Percentiles rank a stretch among this genome's conserved stretches.
Evolutionary conservation across 495 filamentous ascomycete genomes (phyloP).

Genomic region (Neurospora hispaniola): DNA sequence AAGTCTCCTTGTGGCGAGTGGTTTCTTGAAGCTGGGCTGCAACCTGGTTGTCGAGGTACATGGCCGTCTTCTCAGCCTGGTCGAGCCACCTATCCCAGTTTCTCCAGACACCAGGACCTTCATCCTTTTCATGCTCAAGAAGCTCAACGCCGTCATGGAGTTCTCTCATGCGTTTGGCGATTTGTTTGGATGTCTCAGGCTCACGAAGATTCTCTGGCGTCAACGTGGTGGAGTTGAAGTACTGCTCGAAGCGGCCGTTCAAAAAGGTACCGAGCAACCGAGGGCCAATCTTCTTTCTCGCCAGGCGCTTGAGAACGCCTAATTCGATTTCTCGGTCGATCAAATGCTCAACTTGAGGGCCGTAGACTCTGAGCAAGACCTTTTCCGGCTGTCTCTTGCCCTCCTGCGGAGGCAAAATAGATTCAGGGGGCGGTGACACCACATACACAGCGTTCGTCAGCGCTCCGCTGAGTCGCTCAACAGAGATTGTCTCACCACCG

Average conservation of each 20-base stretch:
- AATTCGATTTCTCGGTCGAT: slow-evolving; percentile 91
- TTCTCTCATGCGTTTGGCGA: slow-evolving; percentile 97
- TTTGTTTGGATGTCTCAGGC: slow-evolving; percentile 77
- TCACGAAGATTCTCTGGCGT: slow-evolving; percentile 66
- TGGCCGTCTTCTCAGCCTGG: slow-evolving; percentile 65
- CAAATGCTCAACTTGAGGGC: slow-evolving; percentile 88
- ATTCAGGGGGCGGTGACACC: slow-evolving; percentile 65
- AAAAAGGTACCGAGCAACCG: slow-evolving; percentile 85
- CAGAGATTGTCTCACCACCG: slow-evolving; percentile 54
- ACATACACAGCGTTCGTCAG: slow-evolving; percentile 95
- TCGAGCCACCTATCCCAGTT: slow-evolving; percentile 96
- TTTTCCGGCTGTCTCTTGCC: slow-evolving; percentile 45
- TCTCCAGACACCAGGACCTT: slow-evolving; percentile 71
- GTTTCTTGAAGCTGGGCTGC: slow-evolving; percentile 14
- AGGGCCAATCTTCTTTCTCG: slow-evolving; percentile 85
- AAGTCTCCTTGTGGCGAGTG: slow-evolving; percentile 30
- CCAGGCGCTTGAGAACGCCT: slow-evolving; percentile 73
- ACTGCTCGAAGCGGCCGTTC: slow-evolving; percentile 97
- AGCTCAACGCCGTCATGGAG: slow-evolving; percentile 90
- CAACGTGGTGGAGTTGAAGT: slow-evolving; percentile 70
- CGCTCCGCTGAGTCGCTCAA: slow-evolving; percentile 82
- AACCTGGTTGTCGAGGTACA: slow-evolving; percentile 64
- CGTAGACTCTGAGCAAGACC: slow-evolving; percentile 85
- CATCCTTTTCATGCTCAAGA: slow-evolving; percentile 61
- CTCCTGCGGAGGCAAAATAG: slow-evolving; percentile 22